phyloP scores from a whole-genome alignment of 2,329 filamentous ascomycete species.

The Plenodomus tracheiphilus region DNA sequence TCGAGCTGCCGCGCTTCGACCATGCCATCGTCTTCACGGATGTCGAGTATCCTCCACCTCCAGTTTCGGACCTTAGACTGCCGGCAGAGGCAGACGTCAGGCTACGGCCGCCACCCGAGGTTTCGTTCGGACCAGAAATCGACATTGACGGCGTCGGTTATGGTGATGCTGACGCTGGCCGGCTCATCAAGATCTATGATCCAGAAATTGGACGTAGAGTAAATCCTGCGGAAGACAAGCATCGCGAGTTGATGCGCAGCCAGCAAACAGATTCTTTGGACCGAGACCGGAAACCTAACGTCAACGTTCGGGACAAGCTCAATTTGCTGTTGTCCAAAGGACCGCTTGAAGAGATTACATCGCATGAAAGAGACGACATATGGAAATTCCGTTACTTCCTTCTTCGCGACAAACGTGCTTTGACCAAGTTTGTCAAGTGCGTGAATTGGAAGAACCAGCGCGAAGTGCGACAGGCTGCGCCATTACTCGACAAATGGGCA shows the following conservation, averaged over 20 bases:
- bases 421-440: conserved; percentile 98
- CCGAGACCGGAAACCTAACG: conserved; percentile 92
- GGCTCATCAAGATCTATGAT: conserved; percentile 85
- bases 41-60: conserved; percentile 85
- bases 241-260: conserved; percentile 86
- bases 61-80: conserved; percentile 74
- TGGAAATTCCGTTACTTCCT: conserved; percentile 98
- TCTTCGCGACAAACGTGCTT: conserved; percentile 79
- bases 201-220: conserved; percentile 87
- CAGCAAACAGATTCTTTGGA: conserved; percentile 93
- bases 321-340: conserved; percentile 91
- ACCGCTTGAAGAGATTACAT: conserved; percentile 82
- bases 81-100: conserved; percentile 66
- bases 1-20: conserved; percentile 93
- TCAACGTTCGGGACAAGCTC: conserved; percentile 91
- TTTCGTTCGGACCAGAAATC: conserved; percentile 88
- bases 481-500: conserved; percentile 89
- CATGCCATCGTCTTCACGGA: conserved; percentile 95
- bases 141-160: conserved; percentile 65
- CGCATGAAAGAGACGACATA: conserved; percentile 92
- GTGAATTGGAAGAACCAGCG: conserved; percentile 88
- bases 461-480: conserved; percentile 86
- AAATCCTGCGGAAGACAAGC: conserved; percentile 94
- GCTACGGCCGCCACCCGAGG: conserved; percentile 80
- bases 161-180: conserved; percentile 56